Conservation (phyloP, 192 early-diverging fungal genomes). For the Coemansia sp. region DNA sequence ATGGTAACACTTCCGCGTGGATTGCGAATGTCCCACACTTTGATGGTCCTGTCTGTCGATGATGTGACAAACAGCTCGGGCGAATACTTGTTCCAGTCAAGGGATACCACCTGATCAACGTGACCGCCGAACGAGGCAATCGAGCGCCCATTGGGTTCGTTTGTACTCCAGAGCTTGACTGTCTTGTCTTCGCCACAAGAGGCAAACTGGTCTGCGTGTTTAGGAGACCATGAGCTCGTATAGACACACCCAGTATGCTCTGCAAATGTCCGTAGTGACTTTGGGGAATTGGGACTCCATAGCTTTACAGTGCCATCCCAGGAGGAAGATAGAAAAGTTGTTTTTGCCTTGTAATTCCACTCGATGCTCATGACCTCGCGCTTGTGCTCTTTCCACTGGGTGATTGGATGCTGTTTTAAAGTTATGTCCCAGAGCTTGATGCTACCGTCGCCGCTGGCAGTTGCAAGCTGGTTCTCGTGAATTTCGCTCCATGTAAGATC, state of each 20-base stretch:
- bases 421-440: conserved; percentile 94
- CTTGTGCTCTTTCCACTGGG: conserved; percentile 89
- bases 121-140: conserved; percentile 76
- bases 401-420: conserved; percentile 59
- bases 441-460: conserved; percentile 90
- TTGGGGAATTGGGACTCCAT: conserved; percentile 82
- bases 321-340: conserved; percentile 85
- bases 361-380: conserved; percentile 92
- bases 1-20: conserved; percentile 68
- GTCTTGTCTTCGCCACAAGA: conserved; percentile 90
- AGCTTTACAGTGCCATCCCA: conserved; percentile 96
- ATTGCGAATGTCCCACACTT: conserved; percentile 88
- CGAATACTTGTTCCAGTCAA: conserved; percentile 99
- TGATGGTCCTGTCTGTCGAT: conserved; percentile 83
- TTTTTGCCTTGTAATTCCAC: conserved; percentile 92
- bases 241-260: conserved; percentile 96
- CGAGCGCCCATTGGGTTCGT: conserved; percentile 59
- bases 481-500: conserved; percentile 94
- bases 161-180: conserved; percentile 88
- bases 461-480: conserved; percentile 92
- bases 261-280: conserved; percentile 79
- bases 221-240: conserved; percentile 80
- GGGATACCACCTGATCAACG: conserved; percentile 77
- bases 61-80: conserved; percentile 81
- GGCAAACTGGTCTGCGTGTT: conserved; percentile 71